Evolutionary conservation across 2,329 filamentous ascomycete species (phyloP).

Genomic region (Alternaria metachromatica): DNA sequence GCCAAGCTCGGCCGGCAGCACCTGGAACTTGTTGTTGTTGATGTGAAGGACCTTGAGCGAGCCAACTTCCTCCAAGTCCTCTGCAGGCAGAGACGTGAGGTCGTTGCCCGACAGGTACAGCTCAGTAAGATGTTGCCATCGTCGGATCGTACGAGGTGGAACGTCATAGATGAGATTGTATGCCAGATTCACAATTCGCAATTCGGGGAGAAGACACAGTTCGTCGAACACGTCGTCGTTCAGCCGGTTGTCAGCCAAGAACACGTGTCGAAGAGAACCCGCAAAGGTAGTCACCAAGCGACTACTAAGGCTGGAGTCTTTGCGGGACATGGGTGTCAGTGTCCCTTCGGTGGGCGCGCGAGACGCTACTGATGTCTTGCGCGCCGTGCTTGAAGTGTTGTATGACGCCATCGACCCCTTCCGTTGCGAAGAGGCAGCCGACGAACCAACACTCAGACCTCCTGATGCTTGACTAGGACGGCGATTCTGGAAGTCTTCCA

Average conservation of each 20-base stretch:
- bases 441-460: constrained; percentile 73
- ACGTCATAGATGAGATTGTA: constrained; percentile 96
- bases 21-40: constrained; percentile 98
- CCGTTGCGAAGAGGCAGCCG: constrained; percentile 68
- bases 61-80: constrained; percentile 90
- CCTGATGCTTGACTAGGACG: constrained; percentile 86
- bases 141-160: constrained; percentile 83
- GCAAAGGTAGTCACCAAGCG: constrained; percentile 86
- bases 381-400: constrained; percentile 55
- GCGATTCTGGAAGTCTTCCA: constrained; percentile 69
- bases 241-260: constrained; percentile 90
- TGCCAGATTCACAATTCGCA: constrained; percentile 88
- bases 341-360: constrained; percentile 66
- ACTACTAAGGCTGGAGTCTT: constrained; percentile 87
- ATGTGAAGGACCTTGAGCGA: constrained; percentile 89
- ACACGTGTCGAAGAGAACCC: constrained; percentile 80
- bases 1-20: constrained; percentile 91
- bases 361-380: constrained; percentile 84
- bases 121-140: constrained; percentile 89
- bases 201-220: constrained; percentile 78
- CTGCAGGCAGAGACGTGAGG: constrained; percentile 85
- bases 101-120: constrained; percentile 96
- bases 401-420: constrained; percentile 87
- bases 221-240: constrained; percentile 97
- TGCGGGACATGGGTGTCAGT: constrained; percentile 68